Base-by-base conservation (phyloP, 352 stramenopile genomes). In the Globisporangium ultimum region DNA sequence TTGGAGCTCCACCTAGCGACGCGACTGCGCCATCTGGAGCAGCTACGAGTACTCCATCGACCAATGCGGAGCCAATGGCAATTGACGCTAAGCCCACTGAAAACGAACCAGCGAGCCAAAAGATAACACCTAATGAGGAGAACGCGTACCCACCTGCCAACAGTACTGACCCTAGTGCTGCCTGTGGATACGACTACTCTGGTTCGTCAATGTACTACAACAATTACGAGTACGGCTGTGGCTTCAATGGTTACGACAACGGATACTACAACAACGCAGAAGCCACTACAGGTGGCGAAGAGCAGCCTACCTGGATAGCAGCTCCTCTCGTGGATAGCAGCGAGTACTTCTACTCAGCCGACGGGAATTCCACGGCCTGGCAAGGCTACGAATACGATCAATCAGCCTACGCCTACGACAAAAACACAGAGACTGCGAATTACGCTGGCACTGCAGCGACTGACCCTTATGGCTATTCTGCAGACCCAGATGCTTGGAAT, bases 311-410 rank as follows among this genome's bases (percentile, higher is more conserved):
- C 8, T 36, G 28, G 28, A 36, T 5, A 36, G 24, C n/a, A 17
- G 7, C 22, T 60, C 17, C 56, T n/a, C 59, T 74, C 13, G 59
- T 74, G 21, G 51, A 66, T 36, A 78, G 70, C 48, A 45, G 49
- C 24, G 57, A 63, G 12, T 78, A 78, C 48, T 78, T 78, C 40
- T 58, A 65, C 21, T 40, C 66, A 3, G 34, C 63, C 4, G 70
- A 74, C 36, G 70, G 63, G 17, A 78, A 78, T 49, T 59, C 67
- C 3, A 56, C 42, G 7, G 60, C 66, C 11, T 78, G 70, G 70
- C 53, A 65, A 21, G 57, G 56, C 45, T 74, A 78, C 58, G 66
- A 72, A 34, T 54, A 68, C 32, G 46, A 58, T 2, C 2, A 42
- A 7, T 28, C 55, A 3, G 11, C 54, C 6, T 42, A 46, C 1